Evolutionary conservation across 1,284 basidiomycete species (phyloP), one percentile per base, ranked within the genome.

Genomic region (Volvariella volvacea): DNA sequence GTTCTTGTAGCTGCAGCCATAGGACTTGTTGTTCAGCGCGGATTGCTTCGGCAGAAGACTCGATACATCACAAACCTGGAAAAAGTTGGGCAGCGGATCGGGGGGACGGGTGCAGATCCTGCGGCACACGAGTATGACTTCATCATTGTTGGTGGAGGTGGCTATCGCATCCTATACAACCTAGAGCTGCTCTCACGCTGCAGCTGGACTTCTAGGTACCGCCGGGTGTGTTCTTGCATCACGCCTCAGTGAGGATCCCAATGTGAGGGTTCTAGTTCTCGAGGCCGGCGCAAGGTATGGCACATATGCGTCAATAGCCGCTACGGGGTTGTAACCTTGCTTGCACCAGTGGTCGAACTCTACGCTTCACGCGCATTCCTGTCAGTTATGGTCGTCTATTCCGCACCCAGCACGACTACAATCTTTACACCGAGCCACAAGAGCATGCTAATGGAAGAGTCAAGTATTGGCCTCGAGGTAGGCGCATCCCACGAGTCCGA

Each of bases 191-290:
- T 34, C 16, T 15, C 12, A 22, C 3, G 21, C 14, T 22, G 12
- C 21, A 1, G 3, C 42, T 34, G 10, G 39, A 16, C 4, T 14
- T 34, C 1, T 40, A 84, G 82, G 82, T 4, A 83, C 81, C 9
- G 74, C 79, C 2, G 83, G 83, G 2, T 84, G 81, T 52, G 80
- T 74, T 10, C 66, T 86, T 20, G 83, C 83, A 2, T 67, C 76
- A 3, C 71, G 83, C 15, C 63, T 86, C 9, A 75, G 73, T 1
- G 83, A 86, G 58, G 67, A 80, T 46, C 64, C 74, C 0, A 65
- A 64, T 1, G 53, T 79, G 1, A 69, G 70, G 1, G 79, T 85
- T 3, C 62, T 86, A 32, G 56, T 86, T 4, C 64, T 86, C 19
- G 83, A 86, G 57, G 76, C 80, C 1, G 82, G 82, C 1, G 66